These are phyloP conservation scores for Xylariales sp. DNA, from an alignment of 2,329 filamentous ascomycete species.

Conservation along the genomic window DNA sequence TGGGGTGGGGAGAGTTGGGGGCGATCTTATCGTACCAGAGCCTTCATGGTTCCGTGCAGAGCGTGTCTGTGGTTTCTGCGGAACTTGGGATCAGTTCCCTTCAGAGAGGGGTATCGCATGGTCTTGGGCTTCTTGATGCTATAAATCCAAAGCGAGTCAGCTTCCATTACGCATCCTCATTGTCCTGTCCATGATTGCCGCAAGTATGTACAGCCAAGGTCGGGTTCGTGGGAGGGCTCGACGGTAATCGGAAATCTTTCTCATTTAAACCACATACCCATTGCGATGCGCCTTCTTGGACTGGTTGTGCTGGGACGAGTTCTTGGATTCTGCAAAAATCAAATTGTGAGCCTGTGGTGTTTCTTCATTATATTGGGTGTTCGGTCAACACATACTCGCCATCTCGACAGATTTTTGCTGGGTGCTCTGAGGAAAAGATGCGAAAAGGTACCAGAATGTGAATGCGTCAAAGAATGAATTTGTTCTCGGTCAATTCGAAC, in stretches of 20 bases:
- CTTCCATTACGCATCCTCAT: not conserved
- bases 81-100: slow-evolving; percentile 99
- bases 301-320: slow-evolving; percentile 99
- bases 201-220: too few relatives aligned
- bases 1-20: too few relatives aligned
- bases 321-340: slow-evolving; percentile 82
- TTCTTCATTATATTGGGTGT: not conserved
- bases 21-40: slow-evolving; percentile 64
- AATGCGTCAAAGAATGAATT: not conserved
- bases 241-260: too few relatives aligned
- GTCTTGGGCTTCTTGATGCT: slow-evolving; percentile 99
- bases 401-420: slow-evolving; percentile 46
- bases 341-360: slow-evolving; percentile 19
- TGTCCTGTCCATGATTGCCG: too few relatives aligned
- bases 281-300: slow-evolving; percentile 98
- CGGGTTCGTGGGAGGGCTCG: too few relatives aligned
- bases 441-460: not conserved
- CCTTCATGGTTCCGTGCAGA: slow-evolving; percentile 97
- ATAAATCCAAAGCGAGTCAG: slow-evolving; percentile 19
- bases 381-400: slow-evolving; percentile 50
- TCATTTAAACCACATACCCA: slow-evolving; percentile 84
- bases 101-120: slow-evolving; percentile 96
- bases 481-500: too few relatives aligned
- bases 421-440: slow-evolving; percentile 6
- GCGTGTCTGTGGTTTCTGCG: slow-evolving; percentile 99